These are phyloP conservation scores for Casuarina glauca DNA, from an alignment of 306 rosid genomes.

Conservation along the genomic window DNA sequence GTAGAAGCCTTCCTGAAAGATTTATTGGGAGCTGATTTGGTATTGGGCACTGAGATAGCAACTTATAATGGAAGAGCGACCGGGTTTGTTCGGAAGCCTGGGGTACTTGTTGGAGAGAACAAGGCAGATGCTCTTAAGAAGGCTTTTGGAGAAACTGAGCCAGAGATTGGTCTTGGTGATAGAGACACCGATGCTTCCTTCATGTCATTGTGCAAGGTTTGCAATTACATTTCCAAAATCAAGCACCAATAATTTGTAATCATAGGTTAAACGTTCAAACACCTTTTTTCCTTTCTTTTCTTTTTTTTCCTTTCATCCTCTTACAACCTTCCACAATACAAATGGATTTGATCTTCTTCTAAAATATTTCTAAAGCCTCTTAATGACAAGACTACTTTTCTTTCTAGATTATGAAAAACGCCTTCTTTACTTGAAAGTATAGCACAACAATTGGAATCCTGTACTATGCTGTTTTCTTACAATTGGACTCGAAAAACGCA, in stretches of 20 bases:
- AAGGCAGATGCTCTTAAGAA: conserved; percentile 56
- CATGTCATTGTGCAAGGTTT: conserved; percentile 79
- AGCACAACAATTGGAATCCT: too few species aligned
- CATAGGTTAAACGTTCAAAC: neutral
- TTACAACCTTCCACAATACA: neutral
- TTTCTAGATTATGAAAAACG: too few species aligned
- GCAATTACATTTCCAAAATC: neutral
- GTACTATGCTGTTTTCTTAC: neutral
- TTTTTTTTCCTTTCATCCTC: too few species aligned
- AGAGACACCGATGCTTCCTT: conserved; percentile 67
- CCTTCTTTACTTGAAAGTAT: too few species aligned
- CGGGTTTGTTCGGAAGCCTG: conserved; percentile 53
- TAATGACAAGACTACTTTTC: too few species aligned
- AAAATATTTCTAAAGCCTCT: too few species aligned
- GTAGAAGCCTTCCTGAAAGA: conserved; percentile 78
- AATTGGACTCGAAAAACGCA: conserved; percentile 16
- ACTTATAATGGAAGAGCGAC: conserved; percentile 63
- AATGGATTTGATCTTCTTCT: too few species aligned
- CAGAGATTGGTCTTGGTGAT: conserved; percentile 82
- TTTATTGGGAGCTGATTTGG: conserved; percentile 61
- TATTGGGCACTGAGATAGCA: conserved; percentile 66
- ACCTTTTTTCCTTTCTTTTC: neutral
- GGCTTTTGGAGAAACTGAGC: conserved; percentile 48
- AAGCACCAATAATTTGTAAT: neutral
- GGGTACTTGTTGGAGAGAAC: conserved; percentile 65